Conservation (phyloP, 768 basidiomycete genomes). For the Cubamyces lactineus region DNA sequence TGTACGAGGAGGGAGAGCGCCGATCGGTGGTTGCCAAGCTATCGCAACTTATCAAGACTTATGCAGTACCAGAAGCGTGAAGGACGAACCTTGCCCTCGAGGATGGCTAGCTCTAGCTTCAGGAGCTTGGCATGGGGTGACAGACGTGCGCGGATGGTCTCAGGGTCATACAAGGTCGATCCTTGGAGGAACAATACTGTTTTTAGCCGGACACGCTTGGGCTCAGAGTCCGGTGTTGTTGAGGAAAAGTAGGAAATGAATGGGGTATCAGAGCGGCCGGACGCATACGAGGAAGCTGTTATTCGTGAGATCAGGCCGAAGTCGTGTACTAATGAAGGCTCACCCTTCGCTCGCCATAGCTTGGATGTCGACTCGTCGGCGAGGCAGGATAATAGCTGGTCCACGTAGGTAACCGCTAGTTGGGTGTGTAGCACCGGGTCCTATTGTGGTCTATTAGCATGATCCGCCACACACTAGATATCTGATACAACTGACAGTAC, state of each 20-base stretch:
- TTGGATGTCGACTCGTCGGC: constrained; percentile 55
- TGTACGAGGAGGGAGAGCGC: constrained; percentile 72
- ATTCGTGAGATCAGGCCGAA: background rate
- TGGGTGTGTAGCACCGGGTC: constrained; percentile 67
- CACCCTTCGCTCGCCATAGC: constrained; percentile 77
- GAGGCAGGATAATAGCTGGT: constrained; percentile 54
- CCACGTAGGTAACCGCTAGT: constrained; percentile 59
- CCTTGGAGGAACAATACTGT: constrained; percentile 80
- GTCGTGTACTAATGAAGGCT: background rate
- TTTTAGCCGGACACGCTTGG: constrained; percentile 75
- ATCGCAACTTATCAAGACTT: background rate
- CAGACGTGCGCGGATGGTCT: constrained; percentile 48
- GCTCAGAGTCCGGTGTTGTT: constrained; percentile 79
- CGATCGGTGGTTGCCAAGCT: constrained; percentile 60
- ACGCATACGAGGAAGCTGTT: constrained; percentile 35
- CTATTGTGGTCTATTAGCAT: constrained; percentile 36
- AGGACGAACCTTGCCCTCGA: constrained; percentile 71
- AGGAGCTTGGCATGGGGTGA: constrained; percentile 55
- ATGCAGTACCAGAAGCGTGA: background rate
- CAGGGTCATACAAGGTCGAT: constrained; percentile 67
- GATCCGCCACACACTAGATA: background rate
- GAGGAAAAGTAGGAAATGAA: constrained; percentile 79
- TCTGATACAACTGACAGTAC: constrained; percentile 46
- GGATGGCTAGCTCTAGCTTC: constrained; percentile 72
- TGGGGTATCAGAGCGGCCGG: constrained; percentile 38